Conservation (phyloP, 495 filamentous ascomycete genomes). For the Trichoderma gamsii region DNA sequence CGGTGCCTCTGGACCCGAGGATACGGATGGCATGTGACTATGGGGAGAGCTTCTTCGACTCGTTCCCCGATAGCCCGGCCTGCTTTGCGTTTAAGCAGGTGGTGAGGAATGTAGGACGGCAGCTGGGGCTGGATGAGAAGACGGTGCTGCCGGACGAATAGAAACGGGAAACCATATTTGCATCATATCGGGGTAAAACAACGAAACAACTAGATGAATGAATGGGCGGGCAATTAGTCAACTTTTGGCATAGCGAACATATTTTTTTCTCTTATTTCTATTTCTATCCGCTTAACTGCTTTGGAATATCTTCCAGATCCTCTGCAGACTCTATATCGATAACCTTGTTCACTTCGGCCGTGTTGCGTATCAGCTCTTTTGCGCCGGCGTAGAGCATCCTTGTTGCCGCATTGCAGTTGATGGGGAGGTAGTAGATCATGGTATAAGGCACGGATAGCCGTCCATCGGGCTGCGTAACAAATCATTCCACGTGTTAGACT, state of each 20-base stretch:
- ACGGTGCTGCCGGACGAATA: slow-evolving; percentile 33
- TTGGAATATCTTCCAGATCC: slow-evolving; percentile 68
- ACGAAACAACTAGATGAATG: background rate
- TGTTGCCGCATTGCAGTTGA: slow-evolving; percentile 73
- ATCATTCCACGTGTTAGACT: background rate
- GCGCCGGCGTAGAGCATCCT: slow-evolving; percentile 94
- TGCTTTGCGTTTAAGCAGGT: slow-evolving; percentile 70
- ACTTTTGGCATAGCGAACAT: background rate
- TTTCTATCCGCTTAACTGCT: slow-evolving; percentile 41
- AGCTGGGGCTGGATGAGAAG: slow-evolving; percentile 51
- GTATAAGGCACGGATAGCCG: slow-evolving; percentile 66
- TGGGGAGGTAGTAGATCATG: slow-evolving; percentile 85
- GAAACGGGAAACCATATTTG: background rate
- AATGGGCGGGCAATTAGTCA: background rate
- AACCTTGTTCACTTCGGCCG: slow-evolving; percentile 74
- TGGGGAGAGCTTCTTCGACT: slow-evolving; percentile 94
- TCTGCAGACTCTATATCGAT: slow-evolving; percentile 72
- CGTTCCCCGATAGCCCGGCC: slow-evolving; percentile 86
- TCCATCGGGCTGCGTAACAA: slow-evolving; percentile 34
- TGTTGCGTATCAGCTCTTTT: slow-evolving; percentile 89
- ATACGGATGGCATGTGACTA: slow-evolving; percentile 96
- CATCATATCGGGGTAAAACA: background rate
- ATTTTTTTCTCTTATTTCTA: background rate
- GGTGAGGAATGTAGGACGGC: slow-evolving; percentile 59
- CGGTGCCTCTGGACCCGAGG: slow-evolving; percentile 87